These are phyloP conservation scores for Pythium insidiosum DNA, from an alignment of 352 stramenopile species.

Conservation along the genomic window DNA sequence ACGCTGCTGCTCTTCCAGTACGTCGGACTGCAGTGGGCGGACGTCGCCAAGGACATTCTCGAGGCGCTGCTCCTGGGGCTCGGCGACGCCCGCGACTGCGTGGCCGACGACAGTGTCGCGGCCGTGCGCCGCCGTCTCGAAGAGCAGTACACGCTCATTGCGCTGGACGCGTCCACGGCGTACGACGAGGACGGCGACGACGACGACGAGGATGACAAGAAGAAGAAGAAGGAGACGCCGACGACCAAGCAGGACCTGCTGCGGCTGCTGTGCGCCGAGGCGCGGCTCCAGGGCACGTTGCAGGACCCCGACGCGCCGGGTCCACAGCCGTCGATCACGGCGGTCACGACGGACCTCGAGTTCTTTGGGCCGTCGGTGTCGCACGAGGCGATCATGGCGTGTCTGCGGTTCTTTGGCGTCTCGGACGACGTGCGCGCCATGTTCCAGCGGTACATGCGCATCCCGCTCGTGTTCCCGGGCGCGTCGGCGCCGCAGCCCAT, in stretches of 20 bases:
- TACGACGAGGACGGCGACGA: constrained; percentile 2
- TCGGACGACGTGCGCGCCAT: constrained; percentile 20
- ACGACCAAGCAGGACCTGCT: constrained; percentile 26
- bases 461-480: constrained; percentile 30
- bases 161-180: neutral
- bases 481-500: constrained; percentile 18
- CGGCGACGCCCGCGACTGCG: neutral
- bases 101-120: neutral
- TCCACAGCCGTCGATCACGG: constrained; percentile 13
- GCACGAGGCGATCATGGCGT: constrained; percentile 30
- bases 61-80: constrained; percentile 12
- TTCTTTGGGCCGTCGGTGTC: constrained; percentile 36
- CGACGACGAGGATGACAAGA: neutral
- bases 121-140: constrained; percentile 6
- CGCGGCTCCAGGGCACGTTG: constrained; percentile 17
- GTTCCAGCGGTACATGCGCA: constrained; percentile 28
- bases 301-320: neutral
- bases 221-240: neutral
- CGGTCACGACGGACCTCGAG: constrained; percentile 37
- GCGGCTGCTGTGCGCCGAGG: constrained; percentile 28
- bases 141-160: constrained; percentile 3
- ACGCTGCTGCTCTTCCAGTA: constrained; percentile 39
- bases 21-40: constrained; percentile 24
- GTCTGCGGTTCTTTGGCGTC: constrained; percentile 27
- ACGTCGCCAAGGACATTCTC: constrained; percentile 17